phyloP scores from a whole-genome alignment of 2,329 filamentous ascomycete species.

The Aspergillaceae sp. region DNA sequence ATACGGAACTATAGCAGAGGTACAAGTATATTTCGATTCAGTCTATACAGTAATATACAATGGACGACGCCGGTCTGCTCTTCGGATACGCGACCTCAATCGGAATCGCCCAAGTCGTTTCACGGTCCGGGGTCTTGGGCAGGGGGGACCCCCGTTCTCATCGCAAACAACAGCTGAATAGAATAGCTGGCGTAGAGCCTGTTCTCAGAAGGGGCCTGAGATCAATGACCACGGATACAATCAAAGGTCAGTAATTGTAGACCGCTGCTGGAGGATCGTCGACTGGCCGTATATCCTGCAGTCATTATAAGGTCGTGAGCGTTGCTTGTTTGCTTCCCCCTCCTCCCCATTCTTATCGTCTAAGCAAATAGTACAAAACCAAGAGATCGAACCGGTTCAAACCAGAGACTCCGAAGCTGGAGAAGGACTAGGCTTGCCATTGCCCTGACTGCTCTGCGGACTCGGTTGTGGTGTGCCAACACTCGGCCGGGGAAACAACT shows the following conservation, averaged over 20 bases:
- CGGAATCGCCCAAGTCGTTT: too few species aligned
- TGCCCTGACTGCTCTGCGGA: slow-evolving; percentile 20
- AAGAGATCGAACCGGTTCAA: slow-evolving; percentile 12
- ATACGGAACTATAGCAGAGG: too few species aligned
- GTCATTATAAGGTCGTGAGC: neutral
- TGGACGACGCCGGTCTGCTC: neutral
- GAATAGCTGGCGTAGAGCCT: too few species aligned
- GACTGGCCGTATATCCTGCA: neutral
- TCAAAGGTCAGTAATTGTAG: too few species aligned
- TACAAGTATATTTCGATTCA: neutral
- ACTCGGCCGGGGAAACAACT: slow-evolving; percentile 33
- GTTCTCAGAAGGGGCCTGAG: too few species aligned
- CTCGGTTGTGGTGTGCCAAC: slow-evolving; percentile 19
- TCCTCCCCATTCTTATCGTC: neutral
- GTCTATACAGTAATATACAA: neutral
- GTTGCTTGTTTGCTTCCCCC: neutral
- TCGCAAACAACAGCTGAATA: too few species aligned
- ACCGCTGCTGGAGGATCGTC: neutral
- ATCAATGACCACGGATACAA: neutral
- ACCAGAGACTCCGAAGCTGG: slow-evolving; percentile 19
- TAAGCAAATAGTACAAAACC: neutral
- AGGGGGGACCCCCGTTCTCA: too few species aligned
- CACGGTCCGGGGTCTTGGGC: too few species aligned
- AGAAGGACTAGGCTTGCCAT: slow-evolving; percentile 24
- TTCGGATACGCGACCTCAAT: too few species aligned